phyloP scores from a whole-genome alignment of 345 rosid species.

The Citrus sp. region DNA sequence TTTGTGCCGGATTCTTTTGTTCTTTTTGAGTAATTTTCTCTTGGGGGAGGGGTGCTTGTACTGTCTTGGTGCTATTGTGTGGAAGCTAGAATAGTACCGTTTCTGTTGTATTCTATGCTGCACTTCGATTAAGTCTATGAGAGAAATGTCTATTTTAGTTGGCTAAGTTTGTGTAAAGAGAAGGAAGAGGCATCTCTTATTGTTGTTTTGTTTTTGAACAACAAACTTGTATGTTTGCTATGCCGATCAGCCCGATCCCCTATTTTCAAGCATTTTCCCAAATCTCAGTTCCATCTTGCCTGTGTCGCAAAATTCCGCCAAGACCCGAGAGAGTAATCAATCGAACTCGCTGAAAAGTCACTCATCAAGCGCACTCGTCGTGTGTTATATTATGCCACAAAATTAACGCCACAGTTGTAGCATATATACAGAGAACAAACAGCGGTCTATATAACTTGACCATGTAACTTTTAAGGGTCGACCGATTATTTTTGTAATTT shows the following conservation, averaged over 20 bases:
- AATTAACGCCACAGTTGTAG: too few species aligned
- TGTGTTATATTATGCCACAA: too few species aligned
- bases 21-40: not conserved
- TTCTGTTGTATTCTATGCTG: slow-evolving; percentile 26
- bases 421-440: too few species aligned
- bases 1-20: slow-evolving; percentile 19
- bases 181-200: not conserved
- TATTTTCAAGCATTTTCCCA: too few species aligned
- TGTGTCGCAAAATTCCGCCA: too few species aligned
- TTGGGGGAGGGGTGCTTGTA: not conserved
- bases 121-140: slow-evolving; percentile 14
- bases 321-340: too few species aligned
- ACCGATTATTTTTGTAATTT: too few species aligned
- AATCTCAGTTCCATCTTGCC: too few species aligned
- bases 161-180: not conserved
- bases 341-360: too few species aligned
- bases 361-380: too few species aligned
- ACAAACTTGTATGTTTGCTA: not conserved
- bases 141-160: not conserved
- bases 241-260: too few species aligned
- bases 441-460: too few species aligned
- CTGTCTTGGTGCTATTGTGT: slow-evolving; percentile 17
- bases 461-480: fast-evolving
- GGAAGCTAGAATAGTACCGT: slow-evolving; percentile 18
- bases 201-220: not conserved